Evolutionary conservation across 2,329 filamentous ascomycete species (phyloP).

Genomic region (Tolypocladium guangdongense): DNA sequence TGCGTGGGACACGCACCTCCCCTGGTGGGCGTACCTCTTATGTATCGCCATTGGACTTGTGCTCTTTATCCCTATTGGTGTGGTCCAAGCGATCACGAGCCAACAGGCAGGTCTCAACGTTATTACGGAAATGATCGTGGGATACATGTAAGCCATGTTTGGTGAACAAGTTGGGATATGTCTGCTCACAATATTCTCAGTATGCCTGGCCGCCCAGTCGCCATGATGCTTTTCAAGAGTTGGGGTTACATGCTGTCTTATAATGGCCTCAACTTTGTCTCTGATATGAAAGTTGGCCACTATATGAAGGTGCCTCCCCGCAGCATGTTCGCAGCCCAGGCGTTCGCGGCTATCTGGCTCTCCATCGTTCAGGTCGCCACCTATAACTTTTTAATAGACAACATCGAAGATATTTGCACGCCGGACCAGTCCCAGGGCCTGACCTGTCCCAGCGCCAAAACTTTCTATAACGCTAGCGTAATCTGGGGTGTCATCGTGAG

Average conservation of each 20-base stretch:
- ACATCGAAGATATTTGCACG: constrained; percentile 43
- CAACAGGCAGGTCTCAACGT: constrained; percentile 36
- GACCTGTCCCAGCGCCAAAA: constrained; percentile 43
- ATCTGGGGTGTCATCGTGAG: constrained; percentile 46
- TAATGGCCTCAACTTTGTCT: constrained; percentile 34
- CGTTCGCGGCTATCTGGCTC: constrained; percentile 27
- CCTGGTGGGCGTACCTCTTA: constrained; percentile 31
- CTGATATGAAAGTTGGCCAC: constrained; percentile 41
- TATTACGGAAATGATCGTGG: constrained; percentile 36
- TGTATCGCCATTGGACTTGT: constrained; percentile 27
- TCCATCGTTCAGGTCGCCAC: constrained; percentile 25
- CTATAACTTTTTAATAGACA: constrained; percentile 28
- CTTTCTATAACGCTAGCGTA: constrained; percentile 49
- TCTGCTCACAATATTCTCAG: not conserved
- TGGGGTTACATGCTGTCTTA: constrained; percentile 34
- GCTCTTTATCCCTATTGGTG: constrained; percentile 31
- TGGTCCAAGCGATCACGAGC: constrained; percentile 36
- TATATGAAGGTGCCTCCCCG: constrained; percentile 44
- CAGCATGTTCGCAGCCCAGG: constrained; percentile 34
- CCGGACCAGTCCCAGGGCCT: constrained; percentile 35
- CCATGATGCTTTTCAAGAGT: constrained; percentile 39
- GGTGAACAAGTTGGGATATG: too few relatives aligned
- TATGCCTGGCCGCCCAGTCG: constrained; percentile 33
- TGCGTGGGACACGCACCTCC: constrained; percentile 27
- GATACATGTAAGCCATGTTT: constrained; percentile 25